Evolutionary conservation across 129 eudicot species (phyloP), one percentile per base, ranked within the genome.

Genomic region (Escallonia rubra): DNA sequence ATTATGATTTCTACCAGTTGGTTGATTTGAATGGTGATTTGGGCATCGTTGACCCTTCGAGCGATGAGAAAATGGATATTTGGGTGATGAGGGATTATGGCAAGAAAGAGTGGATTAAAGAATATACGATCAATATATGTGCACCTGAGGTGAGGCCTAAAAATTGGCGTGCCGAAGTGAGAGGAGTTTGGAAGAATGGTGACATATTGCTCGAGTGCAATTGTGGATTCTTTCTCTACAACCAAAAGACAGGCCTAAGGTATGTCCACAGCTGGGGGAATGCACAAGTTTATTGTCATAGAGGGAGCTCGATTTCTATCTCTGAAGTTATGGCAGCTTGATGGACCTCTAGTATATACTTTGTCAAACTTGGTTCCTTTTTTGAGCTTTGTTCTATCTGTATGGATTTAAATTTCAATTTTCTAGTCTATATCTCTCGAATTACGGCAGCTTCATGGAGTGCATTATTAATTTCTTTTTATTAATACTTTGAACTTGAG

Each of bases 301-400:
- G 46, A 5, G 76, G 69, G 68, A 62, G 63, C 34, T 11, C 62
- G 61, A 50, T 52, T 51, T 62, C 75, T 8, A 23, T 61, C 45
- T 13, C 59, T 65, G 46, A 52, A 23, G 34, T 23, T 23, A 23
- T 23, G 34, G 34, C 34, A 23, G 34, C 34, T 23, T 23, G 34
- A 23, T 23, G 34, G 34, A 23, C 34, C 34, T 23, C 34, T 23
- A 23, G 34, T 23, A 23, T 23, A 0, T 23, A 23, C 34, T 23
- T 23, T 23, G 34, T 23, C 34, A 23, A 23, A 23, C 34, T 23
- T 23, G 34, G 34, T 23, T 23, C 34, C 34, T 23, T 23, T 23
- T 23, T 23, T 23, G 34, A 23, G 34, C 34, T 23, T 23, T 23
- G 34, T 23, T 23, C 34, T 23, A 23, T 23, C 34, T 23, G 34